These are phyloP conservation scores for Colletotrichum sp. DNA, from an alignment of 2,329 filamentous ascomycete species.

Conservation along the genomic window DNA sequence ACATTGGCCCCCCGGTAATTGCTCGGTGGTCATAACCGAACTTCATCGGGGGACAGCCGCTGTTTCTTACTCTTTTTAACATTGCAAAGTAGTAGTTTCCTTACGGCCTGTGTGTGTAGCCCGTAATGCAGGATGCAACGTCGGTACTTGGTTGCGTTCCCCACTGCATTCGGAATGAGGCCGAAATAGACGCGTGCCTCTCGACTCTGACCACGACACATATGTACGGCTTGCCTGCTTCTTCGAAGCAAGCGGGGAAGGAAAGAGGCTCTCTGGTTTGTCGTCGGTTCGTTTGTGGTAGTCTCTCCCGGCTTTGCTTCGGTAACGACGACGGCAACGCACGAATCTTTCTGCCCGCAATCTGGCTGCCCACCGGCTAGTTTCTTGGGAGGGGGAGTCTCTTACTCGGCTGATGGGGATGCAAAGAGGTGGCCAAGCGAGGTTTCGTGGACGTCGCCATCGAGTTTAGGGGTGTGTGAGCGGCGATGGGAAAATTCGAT, in stretches of 20 bases:
- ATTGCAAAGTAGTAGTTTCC: neutral
- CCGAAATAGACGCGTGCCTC: slow-evolving; percentile 4
- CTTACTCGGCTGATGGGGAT: neutral
- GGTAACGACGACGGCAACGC: neutral
- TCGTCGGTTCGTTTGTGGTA: neutral
- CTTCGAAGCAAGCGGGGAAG: neutral
- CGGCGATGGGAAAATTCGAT: neutral
- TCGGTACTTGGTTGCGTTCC: slow-evolving; percentile 12
- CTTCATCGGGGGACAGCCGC: neutral
- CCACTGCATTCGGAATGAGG: slow-evolving; percentile 16
- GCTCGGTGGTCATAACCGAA: slow-evolving; percentile 11
- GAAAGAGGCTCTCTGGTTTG: neutral
- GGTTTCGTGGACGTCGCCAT: neutral
- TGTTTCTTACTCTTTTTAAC: neutral
- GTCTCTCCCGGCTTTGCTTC: neutral
- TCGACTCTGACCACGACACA: neutral
- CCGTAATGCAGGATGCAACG: slow-evolving; percentile 1
- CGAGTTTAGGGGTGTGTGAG: neutral
- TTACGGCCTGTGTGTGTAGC: neutral
- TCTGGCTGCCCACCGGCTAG: neutral
- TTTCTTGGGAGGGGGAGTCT: neutral
- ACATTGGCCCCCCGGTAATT: slow-evolving; percentile 2
- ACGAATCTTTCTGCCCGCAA: neutral
- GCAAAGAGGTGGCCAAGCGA: neutral
- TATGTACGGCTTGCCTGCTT: neutral